phyloP scores from a whole-genome alignment of 257 asterid species.

The Fraxinus excelsior region DNA sequence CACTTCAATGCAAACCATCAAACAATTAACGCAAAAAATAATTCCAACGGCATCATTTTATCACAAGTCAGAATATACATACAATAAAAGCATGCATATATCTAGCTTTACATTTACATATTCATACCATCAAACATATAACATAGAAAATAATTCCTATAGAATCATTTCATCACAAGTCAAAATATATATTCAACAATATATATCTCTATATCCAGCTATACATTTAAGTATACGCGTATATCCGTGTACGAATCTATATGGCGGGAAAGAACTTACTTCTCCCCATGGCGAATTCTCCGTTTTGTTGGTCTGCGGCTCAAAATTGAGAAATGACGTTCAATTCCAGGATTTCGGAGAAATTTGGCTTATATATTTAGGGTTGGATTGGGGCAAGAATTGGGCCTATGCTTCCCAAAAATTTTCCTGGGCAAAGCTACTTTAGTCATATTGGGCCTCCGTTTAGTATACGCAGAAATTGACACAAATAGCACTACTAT shows the following conservation, averaged over 20 bases:
- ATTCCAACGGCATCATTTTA: too few species aligned
- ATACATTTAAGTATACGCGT: not conserved
- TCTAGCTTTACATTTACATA: too few species aligned
- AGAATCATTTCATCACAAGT: not conserved
- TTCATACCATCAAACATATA: not conserved
- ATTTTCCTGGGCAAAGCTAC: not conserved
- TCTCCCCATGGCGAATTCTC: slow-evolving; percentile 66
- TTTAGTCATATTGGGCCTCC: not conserved
- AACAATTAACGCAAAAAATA: too few species aligned
- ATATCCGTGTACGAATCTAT: not conserved
- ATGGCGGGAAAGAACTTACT: slow-evolving; percentile 44
- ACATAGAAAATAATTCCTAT: not conserved
- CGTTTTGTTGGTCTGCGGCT: slow-evolving; percentile 26
- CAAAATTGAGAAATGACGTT: not conserved
- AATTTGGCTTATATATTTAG: not conserved
- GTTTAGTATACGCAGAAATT: too few species aligned
- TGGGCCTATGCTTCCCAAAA: not conserved
- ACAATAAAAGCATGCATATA: too few species aligned
- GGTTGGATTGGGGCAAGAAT: not conserved
- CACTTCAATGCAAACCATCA: too few species aligned
- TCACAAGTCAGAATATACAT: too few species aligned
- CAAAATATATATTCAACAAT: not conserved
- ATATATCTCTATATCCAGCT: not conserved
- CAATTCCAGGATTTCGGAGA: not conserved
- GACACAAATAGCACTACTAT: not conserved